These are phyloP conservation scores for Alloascoidea africana DNA, from an alignment of 805 yeast species.

Conservation along the genomic window DNA sequence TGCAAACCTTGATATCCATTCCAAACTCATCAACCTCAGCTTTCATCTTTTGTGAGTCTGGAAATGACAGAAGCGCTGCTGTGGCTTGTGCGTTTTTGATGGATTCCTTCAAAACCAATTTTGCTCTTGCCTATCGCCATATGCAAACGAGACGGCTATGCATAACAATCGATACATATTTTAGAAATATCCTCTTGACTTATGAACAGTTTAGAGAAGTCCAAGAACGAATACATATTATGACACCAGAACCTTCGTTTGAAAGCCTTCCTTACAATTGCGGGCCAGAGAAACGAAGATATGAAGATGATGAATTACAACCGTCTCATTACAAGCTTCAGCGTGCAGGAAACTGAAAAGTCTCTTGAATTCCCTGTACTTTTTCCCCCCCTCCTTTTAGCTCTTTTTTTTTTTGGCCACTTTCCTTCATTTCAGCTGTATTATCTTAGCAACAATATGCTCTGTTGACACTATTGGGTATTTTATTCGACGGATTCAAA, in stretches of 20 bases:
- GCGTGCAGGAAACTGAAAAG: too few species aligned
- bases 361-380: too few species aligned
- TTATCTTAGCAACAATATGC: too few species aligned
- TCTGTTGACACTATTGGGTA: too few species aligned
- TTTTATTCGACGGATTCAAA: too few species aligned
- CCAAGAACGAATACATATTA: background rate
- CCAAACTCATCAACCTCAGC: background rate
- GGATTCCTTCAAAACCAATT: conserved; percentile 4
- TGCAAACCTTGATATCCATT: background rate
- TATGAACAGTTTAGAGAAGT: background rate
- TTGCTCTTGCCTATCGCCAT: background rate
- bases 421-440: too few species aligned
- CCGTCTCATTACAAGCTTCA: too few species aligned
- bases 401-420: too few species aligned
- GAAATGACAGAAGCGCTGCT: conserved; percentile 17
- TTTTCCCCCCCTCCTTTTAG: too few species aligned
- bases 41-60: conserved; percentile 18
- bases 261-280: too few species aligned
- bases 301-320: too few species aligned
- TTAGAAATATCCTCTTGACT: background rate
- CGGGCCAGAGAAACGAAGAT: too few species aligned
- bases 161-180: background rate
- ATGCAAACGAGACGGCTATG: background rate
- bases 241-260: conserved; percentile 1
- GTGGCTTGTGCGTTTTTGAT: conserved; percentile 17